These are phyloP conservation scores for Blastobotrys petasosporus DNA, from an alignment of 1,139 yeast genomes.

Conservation along the genomic window DNA sequence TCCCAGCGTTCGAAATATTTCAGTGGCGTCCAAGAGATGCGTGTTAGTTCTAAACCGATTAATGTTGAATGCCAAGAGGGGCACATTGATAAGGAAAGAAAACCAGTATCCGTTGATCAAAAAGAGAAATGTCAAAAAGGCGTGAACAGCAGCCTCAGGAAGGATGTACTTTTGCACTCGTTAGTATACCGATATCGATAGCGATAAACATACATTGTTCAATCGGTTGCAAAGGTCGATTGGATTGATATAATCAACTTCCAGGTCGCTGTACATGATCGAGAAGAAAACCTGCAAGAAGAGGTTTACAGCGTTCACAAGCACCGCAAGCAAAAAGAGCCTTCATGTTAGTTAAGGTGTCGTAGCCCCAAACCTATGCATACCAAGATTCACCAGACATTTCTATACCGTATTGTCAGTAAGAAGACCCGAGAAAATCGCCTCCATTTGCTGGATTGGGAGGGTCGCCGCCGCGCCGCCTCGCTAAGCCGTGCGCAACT, in stretches of 20 bases:
- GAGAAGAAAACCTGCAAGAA: conserved; percentile 90
- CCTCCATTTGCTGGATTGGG: no score
- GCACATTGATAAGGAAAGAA: conserved; percentile 77
- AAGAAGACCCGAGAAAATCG: no score
- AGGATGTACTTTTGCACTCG: conserved; percentile 38
- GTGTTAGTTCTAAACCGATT: conserved; percentile 37
- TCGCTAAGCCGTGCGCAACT: no score
- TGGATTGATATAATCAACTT: conserved; percentile 85
- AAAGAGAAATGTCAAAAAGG: conserved; percentile 60
- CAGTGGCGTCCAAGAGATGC: conserved; percentile 94
- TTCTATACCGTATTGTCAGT: not conserved
- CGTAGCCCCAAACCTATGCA: conserved; percentile 14
- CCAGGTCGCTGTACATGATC: conserved; percentile 87
- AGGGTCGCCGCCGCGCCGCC: no score
- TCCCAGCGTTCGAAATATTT: conserved; percentile 89
- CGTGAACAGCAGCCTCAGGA: conserved; percentile 90
- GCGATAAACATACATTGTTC: conserved; percentile 51
- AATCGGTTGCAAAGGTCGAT: conserved; percentile 92
- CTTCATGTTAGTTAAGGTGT: conserved; percentile 12
- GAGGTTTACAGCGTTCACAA: conserved; percentile 78
- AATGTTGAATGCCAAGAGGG: conserved; percentile 58
- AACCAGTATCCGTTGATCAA: conserved; percentile 92
- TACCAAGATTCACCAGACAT: conserved; percentile 37
- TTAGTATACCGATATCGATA: not conserved
- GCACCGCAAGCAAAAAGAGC: conserved; percentile 54